Base-by-base conservation (phyloP, 495 filamentous ascomycete genomes). In the Penicillium samsonianum region DNA sequence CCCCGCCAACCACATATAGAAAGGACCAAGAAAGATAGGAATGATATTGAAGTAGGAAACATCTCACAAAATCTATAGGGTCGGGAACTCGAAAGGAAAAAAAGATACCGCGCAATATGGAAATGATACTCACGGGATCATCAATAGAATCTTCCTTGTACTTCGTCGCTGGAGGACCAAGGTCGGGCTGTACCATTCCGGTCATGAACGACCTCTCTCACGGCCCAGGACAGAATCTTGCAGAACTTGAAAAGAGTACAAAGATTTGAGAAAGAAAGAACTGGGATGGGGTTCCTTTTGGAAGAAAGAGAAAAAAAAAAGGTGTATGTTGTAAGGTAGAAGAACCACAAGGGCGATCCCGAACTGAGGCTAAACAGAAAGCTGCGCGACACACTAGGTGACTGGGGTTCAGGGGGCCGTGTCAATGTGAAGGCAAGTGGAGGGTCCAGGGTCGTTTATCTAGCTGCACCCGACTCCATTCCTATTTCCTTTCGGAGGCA, bases 401-500 rank as follows among this genome's bases (percentile, higher is more conserved):
- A 67, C 65, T 71, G 70, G 65, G 65, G 70, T 68, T 67, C 63
- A 67, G 64, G 67, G 69, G 68, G 61, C 58, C 58, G 69, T 71
- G 67, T 48, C 25, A 41, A 58, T 59, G 64, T 63, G 65, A 64
- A 67, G 55, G 55, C 51, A 67, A 63, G 66, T 69, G 69, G 71
- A 74, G 73, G 73, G 75, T 75, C 73, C 73, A 75, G 73, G 73
- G 73, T 76, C 61, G 67, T 38, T 70, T 78, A 78, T 76, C 74
- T 77, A 77, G 73, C 71, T 74, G 73, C 65, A 69, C 60, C 42
- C 57, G 55, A 67, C 55, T 67, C 69, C 65, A 67, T 74, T 55
- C 61, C 70, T 58, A 66, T 41, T 45, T 44, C 11, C 50, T 52
- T 16, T 38, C 40, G 44, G 33, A 40, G 38, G 33, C 58, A 49